Evolutionary conservation across 768 basidiomycete genomes (phyloP).

Genomic region (Leccinum fibrillosum): DNA sequence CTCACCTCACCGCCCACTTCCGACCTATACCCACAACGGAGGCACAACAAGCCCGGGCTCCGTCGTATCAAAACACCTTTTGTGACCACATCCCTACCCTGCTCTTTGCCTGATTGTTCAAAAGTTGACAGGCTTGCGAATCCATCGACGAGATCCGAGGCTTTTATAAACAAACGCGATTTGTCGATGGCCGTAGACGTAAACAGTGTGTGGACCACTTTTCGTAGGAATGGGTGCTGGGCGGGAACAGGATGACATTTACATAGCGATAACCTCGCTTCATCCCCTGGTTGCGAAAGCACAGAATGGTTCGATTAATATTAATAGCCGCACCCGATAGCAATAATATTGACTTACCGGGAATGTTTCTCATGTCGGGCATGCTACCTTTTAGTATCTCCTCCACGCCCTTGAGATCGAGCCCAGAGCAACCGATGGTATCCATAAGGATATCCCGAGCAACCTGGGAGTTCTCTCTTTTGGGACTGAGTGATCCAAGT

Average conservation of each 20-base stretch:
- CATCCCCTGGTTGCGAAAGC: conserved; percentile 39
- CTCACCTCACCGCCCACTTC: conserved; percentile 37
- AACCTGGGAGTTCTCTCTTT: conserved; percentile 59
- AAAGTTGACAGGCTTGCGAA: conserved; percentile 41
- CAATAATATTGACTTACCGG: conserved; percentile 22
- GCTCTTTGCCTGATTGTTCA: conserved; percentile 37
- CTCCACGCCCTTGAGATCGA: conserved; percentile 55
- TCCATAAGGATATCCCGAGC: conserved; percentile 64
- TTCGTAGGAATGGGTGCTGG: conserved; percentile 42
- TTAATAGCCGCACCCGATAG: background rate
- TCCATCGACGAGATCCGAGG: conserved; percentile 67
- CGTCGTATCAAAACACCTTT: conserved; percentile 50
- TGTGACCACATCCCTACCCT: conserved; percentile 56
- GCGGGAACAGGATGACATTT: conserved; percentile 52
- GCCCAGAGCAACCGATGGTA: conserved; percentile 58
- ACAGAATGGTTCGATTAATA: background rate
- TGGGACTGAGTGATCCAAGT: conserved; percentile 50
- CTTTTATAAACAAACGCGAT: conserved; percentile 67
- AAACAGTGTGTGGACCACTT: conserved; percentile 44
- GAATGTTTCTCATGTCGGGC: conserved; percentile 19
- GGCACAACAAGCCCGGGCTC: conserved; percentile 42
- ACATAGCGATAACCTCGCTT: conserved; percentile 51
- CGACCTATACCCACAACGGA: conserved; percentile 62
- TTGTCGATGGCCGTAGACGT: conserved; percentile 56
- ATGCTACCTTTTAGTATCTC: conserved; percentile 41